Evolutionary conservation across 106 monocot genomes (phyloP).

Genomic region (Dendrobium catenatum): DNA sequence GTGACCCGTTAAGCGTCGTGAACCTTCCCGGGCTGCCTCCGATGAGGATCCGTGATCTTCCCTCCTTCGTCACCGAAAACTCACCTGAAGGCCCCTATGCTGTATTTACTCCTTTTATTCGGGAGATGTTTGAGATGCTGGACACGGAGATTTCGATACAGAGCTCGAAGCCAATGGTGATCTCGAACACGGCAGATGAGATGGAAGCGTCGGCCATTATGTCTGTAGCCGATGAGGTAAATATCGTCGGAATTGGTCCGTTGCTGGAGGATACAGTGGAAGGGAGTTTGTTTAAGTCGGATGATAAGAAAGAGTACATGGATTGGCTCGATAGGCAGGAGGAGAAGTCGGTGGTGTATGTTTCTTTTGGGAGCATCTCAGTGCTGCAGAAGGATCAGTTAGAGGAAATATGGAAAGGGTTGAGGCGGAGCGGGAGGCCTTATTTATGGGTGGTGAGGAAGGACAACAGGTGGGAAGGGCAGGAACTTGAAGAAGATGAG

Average conservation of each 20-base stretch:
- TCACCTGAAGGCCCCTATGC: background rate
- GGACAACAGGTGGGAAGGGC: background rate
- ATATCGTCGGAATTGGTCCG: conserved; percentile 24
- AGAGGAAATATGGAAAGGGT: conserved; percentile 30
- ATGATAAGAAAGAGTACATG: conserved; percentile 26
- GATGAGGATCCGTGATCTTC: conserved; percentile 27
- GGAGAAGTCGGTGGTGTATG: conserved; percentile 38
- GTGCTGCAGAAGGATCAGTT: conserved; percentile 20
- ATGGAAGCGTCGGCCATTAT: conserved; percentile 22
- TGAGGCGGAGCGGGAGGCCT: conserved; percentile 29
- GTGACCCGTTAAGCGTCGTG: conserved; percentile 7
- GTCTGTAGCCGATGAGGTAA: conserved; percentile 4
- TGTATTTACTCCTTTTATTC: no score
- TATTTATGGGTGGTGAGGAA: conserved; percentile 40
- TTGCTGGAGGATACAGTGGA: background rate
- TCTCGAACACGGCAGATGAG: conserved; percentile 29
- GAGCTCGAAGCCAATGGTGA: conserved; percentile 3
- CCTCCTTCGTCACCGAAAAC: conserved; percentile 18
- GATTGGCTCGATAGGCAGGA: conserved; percentile 42
- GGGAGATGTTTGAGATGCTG: conserved; percentile 1
- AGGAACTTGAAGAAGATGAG: background rate
- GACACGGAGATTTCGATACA: background rate
- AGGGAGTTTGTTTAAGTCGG: conserved; percentile 9
- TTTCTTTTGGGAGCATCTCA: conserved; percentile 42
- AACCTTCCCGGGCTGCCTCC: conserved; percentile 21